These are phyloP conservation scores for Artemisia annua DNA, from an alignment of 129 eudicot genomes.

Conservation along the genomic window DNA sequence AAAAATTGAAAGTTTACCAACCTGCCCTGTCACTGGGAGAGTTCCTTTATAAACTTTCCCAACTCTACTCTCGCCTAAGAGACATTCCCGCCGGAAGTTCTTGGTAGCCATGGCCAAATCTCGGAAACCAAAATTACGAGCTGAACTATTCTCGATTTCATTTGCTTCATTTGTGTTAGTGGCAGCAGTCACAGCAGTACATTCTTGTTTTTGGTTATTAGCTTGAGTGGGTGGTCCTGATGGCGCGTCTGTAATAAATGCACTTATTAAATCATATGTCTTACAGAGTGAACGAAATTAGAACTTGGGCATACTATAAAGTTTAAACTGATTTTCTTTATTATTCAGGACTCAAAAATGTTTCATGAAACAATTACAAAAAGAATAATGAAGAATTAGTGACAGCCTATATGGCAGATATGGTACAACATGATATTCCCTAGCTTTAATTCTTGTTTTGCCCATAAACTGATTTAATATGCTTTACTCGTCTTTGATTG, in stretches of 20 bases:
- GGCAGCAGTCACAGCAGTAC: slow-evolving; percentile 3
- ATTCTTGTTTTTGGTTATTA: slow-evolving; percentile 21
- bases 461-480: no score
- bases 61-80: slow-evolving; percentile 67
- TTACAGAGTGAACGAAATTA: not conserved
- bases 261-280: not conserved
- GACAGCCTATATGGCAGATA: no score
- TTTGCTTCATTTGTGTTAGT: slow-evolving; percentile 19
- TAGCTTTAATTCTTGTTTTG: no score
- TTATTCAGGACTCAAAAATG: no score
- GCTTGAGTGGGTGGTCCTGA: slow-evolving; percentile 14
- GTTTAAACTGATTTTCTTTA: not conserved
- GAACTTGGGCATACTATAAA: not conserved
- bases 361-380: no score
- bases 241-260: slow-evolving; percentile 17
- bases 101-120: slow-evolving; percentile 73
- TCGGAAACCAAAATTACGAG: slow-evolving; percentile 51
- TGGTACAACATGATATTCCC: no score
- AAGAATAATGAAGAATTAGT: no score
- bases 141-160: slow-evolving; percentile 23
- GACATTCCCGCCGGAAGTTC: slow-evolving; percentile 63
- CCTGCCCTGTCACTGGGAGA: slow-evolving; percentile 55
- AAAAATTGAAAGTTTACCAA: slow-evolving; percentile 6
- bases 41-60: slow-evolving; percentile 70
- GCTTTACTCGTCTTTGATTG: no score